phyloP scores from a whole-genome alignment of 2,329 filamentous ascomycete genomes.

The Monosporascus sp. region DNA sequence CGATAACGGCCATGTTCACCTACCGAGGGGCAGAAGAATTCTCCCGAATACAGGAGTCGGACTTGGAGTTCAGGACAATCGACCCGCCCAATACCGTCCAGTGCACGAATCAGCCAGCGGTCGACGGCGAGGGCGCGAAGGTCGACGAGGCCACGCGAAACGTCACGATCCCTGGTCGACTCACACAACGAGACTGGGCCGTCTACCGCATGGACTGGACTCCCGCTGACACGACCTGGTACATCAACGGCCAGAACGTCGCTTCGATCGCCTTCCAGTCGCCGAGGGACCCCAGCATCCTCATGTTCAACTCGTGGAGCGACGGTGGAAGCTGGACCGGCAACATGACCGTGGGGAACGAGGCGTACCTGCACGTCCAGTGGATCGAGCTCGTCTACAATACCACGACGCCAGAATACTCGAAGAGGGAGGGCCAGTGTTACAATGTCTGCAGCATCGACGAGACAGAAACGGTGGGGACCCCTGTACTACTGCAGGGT shows the following conservation, averaged over 20 bases:
- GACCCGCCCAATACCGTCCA: conserved; percentile 40
- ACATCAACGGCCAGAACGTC: conserved; percentile 44
- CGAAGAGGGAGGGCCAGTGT: conserved; percentile 17
- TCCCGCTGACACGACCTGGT: conserved; percentile 49
- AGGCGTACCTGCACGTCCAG: conserved; percentile 53
- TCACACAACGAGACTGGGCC: conserved; percentile 50
- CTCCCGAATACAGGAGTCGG: conserved; percentile 42
- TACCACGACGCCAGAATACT: conserved; percentile 6
- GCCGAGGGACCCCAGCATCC: conserved; percentile 44
- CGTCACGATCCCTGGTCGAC: conserved; percentile 37
- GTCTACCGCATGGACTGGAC: conserved; percentile 58
- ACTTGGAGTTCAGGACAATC: conserved; percentile 47
- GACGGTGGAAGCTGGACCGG: conserved; percentile 56
- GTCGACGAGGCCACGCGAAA: conserved; percentile 43
- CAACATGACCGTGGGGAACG: conserved; percentile 46
- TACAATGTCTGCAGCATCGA: conserved; percentile 30
- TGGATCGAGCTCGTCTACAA: conserved; percentile 60
- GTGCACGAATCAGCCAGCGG: conserved; percentile 58
- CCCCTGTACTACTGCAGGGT: conserved; percentile 31
- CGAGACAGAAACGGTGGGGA: conserved; percentile 30
- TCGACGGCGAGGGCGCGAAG: conserved; percentile 38
- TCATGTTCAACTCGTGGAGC: conserved; percentile 58
- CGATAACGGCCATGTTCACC: conserved; percentile 49
- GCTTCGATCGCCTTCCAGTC: conserved; percentile 51
- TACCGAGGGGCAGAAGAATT: conserved; percentile 36